phyloP scores from a whole-genome alignment of 768 basidiomycete species.

The Leccinum incarnatum region DNA sequence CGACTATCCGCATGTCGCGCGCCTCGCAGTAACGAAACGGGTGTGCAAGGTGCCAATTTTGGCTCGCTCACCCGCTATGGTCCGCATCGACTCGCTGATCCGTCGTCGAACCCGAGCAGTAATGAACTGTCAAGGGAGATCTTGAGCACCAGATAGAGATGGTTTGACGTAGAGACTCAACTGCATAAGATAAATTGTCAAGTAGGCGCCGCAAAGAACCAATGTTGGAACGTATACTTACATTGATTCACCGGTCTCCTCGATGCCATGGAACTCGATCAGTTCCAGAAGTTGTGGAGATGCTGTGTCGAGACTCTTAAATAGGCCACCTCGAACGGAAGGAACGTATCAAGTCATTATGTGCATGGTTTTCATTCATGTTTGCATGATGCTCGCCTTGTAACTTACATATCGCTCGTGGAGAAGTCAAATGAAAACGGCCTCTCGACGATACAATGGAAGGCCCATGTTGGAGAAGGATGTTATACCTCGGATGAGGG shows the following conservation, averaged over 20 bases:
- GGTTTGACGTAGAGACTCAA: not conserved
- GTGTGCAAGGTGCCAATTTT: not conserved
- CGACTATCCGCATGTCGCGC: too few relatives aligned
- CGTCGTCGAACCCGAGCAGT: not conserved
- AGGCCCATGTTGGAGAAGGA: not conserved
- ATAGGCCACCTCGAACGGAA: not conserved
- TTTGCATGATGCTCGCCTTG: too few relatives aligned
- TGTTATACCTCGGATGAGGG: not conserved
- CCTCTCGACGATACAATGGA: not conserved
- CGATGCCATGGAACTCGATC: not conserved
- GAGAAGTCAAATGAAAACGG: not conserved
- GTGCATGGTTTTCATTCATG: not conserved
- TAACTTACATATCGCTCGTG: not conserved
- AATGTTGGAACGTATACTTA: not conserved
- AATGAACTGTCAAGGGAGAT: not conserved
- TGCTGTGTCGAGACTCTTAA: not conserved
- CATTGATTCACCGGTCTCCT: not conserved
- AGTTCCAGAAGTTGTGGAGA: not conserved
- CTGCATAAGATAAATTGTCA: not conserved
- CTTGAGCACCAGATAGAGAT: not conserved
- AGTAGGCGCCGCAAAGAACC: too few relatives aligned
- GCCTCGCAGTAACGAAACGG: not conserved
- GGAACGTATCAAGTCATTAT: not conserved
- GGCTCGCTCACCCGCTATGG: not conserved
- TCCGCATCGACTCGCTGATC: too few relatives aligned